Percentiles rank a stretch among this genome's conserved stretches.
These are phyloP conservation scores for Boletales sp. DNA, from an alignment of 768 basidiomycete genomes.

Conservation along the genomic window DNA sequence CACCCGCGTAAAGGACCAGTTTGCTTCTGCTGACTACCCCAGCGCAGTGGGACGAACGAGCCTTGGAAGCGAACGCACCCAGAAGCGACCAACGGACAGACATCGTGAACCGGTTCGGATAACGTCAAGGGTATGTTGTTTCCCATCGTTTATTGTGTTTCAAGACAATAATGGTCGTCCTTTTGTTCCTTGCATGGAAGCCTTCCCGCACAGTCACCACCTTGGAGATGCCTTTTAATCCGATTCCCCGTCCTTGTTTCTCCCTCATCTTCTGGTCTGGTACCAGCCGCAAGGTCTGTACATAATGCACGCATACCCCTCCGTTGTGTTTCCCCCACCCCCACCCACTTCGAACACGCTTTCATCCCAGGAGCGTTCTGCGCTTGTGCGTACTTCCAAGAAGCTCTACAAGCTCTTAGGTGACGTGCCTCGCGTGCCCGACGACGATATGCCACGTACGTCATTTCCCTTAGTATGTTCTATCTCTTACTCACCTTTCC, in stretches of 20 bases:
- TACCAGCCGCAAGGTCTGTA: constrained; percentile 13
- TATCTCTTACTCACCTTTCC: not conserved
- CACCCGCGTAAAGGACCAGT: constrained; percentile 40
- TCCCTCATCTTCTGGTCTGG: constrained; percentile 21
- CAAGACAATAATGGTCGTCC: constrained; percentile 8
- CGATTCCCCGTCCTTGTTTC: not conserved
- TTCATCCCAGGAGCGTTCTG: constrained; percentile 48
- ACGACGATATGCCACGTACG: constrained; percentile 21
- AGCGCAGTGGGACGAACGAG: constrained; percentile 43
- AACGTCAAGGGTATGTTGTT: not conserved
- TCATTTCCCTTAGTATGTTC: not conserved
- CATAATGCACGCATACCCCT: not conserved
- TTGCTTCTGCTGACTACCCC: constrained; percentile 18
- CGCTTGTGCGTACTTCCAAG: constrained; percentile 53
- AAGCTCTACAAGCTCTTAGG: constrained; percentile 61
- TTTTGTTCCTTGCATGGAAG: constrained; percentile 20
- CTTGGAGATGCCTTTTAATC: constrained; percentile 5
- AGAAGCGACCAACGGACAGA: constrained; percentile 30
- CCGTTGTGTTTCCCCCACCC: constrained; percentile 23
- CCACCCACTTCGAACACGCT: constrained; percentile 60
- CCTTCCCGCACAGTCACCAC: constrained; percentile 4
- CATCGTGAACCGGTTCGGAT: constrained; percentile 5
- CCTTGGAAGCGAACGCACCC: constrained; percentile 12
- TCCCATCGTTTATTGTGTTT: constrained; percentile 6
- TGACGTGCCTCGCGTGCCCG: constrained; percentile 54